Evolutionary conservation across 164 flowering plant species (phyloP), one percentile per base, ranked within the genome.

Genomic region (Tetrastigma voinierianum): DNA sequence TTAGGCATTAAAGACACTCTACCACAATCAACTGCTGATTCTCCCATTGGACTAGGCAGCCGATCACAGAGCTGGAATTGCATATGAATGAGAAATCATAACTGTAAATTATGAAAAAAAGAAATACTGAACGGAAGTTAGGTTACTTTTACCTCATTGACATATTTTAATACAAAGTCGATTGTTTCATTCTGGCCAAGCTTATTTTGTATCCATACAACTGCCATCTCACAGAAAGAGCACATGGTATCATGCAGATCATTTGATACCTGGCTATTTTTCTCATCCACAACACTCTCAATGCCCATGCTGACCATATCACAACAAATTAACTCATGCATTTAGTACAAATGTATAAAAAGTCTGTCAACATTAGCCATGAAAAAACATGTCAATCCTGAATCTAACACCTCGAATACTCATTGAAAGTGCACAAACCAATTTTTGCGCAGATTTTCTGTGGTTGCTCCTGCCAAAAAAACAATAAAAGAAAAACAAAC

Each of bases 341-440:
- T 32, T 32, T 4, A 32, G 40, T 32, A 32, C 40, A 32, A 32
- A 32, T 3, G 40, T 32, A 32, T 32, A 7, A 12, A 8, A 19
- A 43, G 13, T 10, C 2, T 0, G 51, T 11, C 10, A 14, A 46
- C 19, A 23, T 53, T 19, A 19, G 20, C 56, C 10, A 19, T 56
- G 21, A 57, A 57, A 23, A 49, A 46, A 40, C 20, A 12, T 46
- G n/a, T 10, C 15, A 44, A 53, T 18, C 53, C 79, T 65, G 24
- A 90, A n/a, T 96, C 93, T 85, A 46, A 87, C 86, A 75, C 86
- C 86, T 9, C 64, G 90, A 62, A 80, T 67, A 58, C 94, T n/a
- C 92, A 80, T 87, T 87, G 67, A 82, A 87, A 47, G 84, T 74
- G 76, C 98, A 92, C 59, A 92, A 59, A 53, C 89, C 90, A 67